Base-by-base conservation (phyloP, 2,329 filamentous ascomycete species). In the Xylariales sp. region DNA sequence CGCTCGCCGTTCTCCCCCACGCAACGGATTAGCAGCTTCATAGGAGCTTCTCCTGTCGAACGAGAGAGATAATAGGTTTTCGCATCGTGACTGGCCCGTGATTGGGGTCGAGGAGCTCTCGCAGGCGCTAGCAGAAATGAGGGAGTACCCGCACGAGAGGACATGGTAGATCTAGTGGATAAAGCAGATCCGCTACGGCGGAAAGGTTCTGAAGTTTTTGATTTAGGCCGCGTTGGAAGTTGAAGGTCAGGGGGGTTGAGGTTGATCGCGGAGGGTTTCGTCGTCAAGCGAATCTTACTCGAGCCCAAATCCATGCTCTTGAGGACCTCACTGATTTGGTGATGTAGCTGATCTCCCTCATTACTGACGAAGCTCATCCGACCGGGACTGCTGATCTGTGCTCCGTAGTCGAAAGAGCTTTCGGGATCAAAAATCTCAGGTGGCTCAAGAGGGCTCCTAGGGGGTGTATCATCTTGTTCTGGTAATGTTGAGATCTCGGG, bases 11-110 rank as follows among this genome's bases (percentile, higher is more conserved):
- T 76, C 60, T 95, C 89, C 37, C 93, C 93, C 3, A 98, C 90
- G 2, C 89, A 82, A 12, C 93, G 85, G 39, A 98, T 90, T 56
- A 94, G 95, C 4, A 98, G 78, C 64, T 96, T 97, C 58, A 96
- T 90, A 0, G 93, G 93, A 10, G 88, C 80, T 49, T 93, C 84
- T 43, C 87, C 87, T 25, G 84, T 88, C 14, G 85, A 82, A 35
- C 89, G 81, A 11, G 88, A 88, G 27, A 98, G 76, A 63, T 97
- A 90, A 55, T 97, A 98, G 3, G 96, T 74, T 61, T 90, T 89
- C 56, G 95, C 91, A 46, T 91, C 90, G 38, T 82, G 77, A 38
- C 74, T 73, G 33, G 67, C 66, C 41, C 65, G 64, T 20, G 68
- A 65, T 19, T 73, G 68, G 1, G 70, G 64, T 7, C 76, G 72